phyloP scores from a whole-genome alignment of 495 filamentous ascomycete species.

The Elasticomyces elasticus region DNA sequence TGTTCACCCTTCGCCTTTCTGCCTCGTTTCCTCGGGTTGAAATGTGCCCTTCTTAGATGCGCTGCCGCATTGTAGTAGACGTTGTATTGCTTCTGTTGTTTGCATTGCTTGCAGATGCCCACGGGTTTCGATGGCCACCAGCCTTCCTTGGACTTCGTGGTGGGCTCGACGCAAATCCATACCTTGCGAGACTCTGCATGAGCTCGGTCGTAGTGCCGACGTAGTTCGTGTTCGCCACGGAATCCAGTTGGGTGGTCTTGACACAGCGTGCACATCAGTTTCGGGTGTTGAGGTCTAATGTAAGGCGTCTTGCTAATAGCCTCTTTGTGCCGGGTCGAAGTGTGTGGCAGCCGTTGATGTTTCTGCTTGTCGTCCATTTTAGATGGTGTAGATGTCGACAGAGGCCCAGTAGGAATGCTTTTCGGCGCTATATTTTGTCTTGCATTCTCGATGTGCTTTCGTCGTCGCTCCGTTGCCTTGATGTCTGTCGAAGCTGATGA shows the following conservation, averaged over 20 bases:
- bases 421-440: conserved; percentile 14
- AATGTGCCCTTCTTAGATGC: conserved; percentile 83
- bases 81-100: conserved; percentile 66
- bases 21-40: conserved; percentile 54
- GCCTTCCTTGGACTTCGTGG: conserved; percentile 4
- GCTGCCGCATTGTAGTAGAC: conserved; percentile 95
- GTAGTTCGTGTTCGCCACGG: conserved; percentile 86
- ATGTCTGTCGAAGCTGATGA: neutral
- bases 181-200: conserved; percentile 66
- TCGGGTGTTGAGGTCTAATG: conserved; percentile 63
- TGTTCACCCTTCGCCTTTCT: conserved; percentile 48
- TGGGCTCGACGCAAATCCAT: conserved; percentile 66
- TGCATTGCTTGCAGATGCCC: conserved; percentile 80
- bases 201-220: conserved; percentile 71
- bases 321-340: conserved; percentile 24
- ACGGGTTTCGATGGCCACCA: conserved; percentile 45
- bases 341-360: neutral
- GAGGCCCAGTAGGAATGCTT: neutral
- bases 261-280: conserved; percentile 66
- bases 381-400: neutral
- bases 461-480: conserved; percentile 13
- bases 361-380: neutral
- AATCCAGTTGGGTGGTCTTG: conserved; percentile 75
- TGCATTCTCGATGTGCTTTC: conserved; percentile 19
- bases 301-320: conserved; percentile 63